phyloP scores from a whole-genome alignment of 1,139 yeast genomes.

The Saccharomyces hybrid region DNA sequence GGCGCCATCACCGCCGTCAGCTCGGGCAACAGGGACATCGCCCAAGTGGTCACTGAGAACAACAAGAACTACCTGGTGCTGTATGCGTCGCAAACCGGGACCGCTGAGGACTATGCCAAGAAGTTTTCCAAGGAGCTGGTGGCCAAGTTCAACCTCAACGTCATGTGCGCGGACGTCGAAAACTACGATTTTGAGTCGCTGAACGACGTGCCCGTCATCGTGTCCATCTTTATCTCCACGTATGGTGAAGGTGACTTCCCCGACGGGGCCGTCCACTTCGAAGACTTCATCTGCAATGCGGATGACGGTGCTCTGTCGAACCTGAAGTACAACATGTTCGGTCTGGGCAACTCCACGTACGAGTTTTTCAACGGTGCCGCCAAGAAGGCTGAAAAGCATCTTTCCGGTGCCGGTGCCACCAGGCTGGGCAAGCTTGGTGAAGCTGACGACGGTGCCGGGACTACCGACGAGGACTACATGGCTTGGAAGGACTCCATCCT shows the following conservation, averaged over 20 bases:
- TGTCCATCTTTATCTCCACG: constrained; percentile 77
- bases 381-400: constrained; percentile 45
- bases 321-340: constrained; percentile 68
- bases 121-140: constrained; percentile 84
- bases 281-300: constrained; percentile 45
- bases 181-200: constrained; percentile 79
- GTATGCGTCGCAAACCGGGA: constrained; percentile 96
- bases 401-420: constrained; percentile 55
- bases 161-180: constrained; percentile 83
- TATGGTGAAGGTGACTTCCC: constrained; percentile 99
- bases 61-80: constrained; percentile 74
- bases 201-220: constrained; percentile 44
- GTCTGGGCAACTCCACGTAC: constrained; percentile 88
- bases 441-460: constrained; percentile 93
- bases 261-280: constrained; percentile 77
- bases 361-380: constrained; percentile 87
- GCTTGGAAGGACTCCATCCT: constrained; percentile 82
- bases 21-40: constrained; percentile 49
- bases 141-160: constrained; percentile 60
- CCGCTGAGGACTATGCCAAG: constrained; percentile 96
- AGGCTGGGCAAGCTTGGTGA: constrained; percentile 68
- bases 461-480: constrained; percentile 90
- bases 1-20: constrained; percentile 14
- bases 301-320: constrained; percentile 55
- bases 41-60: constrained; percentile 52